Evolutionary conservation across 345 rosid species (phyloP).

Genomic region (Sonneratia alba): DNA sequence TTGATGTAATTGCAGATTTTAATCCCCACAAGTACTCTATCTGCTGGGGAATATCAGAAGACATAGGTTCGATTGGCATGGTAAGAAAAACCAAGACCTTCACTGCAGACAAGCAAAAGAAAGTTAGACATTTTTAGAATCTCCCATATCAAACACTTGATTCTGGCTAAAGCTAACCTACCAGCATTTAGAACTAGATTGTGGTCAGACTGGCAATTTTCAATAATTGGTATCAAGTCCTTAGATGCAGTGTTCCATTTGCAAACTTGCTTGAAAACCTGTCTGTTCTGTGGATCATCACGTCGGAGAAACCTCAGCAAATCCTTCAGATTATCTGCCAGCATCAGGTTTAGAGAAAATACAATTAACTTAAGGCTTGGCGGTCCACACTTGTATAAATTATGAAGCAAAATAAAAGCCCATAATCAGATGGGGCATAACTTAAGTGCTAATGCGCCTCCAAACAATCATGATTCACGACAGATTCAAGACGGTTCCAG

Average conservation of each 20-base stretch:
- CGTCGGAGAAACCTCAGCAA: constrained; percentile 72
- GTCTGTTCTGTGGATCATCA: constrained; percentile 72
- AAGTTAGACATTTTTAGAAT: background rate
- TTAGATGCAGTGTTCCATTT: constrained; percentile 74
- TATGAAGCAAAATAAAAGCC: background rate
- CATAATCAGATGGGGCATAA: background rate
- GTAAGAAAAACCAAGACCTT: constrained; percentile 87
- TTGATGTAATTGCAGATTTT: constrained; percentile 60
- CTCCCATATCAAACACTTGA: background rate
- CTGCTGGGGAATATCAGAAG: constrained; percentile 68
- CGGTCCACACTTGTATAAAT: background rate
- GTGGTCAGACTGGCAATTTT: constrained; percentile 52
- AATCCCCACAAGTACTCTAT: constrained; percentile 74
- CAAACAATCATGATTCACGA: no score
- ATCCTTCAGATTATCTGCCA: constrained; percentile 65
- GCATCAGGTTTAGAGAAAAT: background rate
- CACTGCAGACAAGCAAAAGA: constrained; percentile 32
- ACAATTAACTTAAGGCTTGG: background rate
- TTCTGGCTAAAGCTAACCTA: constrained; percentile 7
- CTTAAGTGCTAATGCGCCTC: no score
- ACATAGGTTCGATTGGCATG: constrained; percentile 72
- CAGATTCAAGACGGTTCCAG: no score
- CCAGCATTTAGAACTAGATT: constrained; percentile 69
- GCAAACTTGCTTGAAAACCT: constrained; percentile 83
- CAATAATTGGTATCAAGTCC: constrained; percentile 79